Evolutionary conservation across 2,329 filamentous ascomycete genomes (phyloP).

Genomic region (Colletotrichum camelliae): DNA sequence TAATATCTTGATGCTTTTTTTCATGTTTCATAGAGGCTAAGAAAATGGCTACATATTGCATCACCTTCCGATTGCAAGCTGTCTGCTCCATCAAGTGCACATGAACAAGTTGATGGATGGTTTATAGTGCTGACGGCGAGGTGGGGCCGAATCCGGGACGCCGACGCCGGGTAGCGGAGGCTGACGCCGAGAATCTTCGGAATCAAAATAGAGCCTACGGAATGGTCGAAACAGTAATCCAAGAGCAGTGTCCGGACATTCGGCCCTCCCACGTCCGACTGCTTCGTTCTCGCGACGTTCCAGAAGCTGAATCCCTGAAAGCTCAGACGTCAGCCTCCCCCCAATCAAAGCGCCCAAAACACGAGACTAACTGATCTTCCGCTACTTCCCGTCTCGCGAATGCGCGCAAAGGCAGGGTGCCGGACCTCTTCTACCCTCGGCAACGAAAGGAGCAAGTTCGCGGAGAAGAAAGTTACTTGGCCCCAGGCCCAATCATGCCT

Average conservation of each 20-base stretch:
- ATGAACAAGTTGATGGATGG: too few relatives aligned
- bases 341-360: background rate
- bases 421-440: background rate
- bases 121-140: background rate
- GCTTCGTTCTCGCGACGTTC: background rate
- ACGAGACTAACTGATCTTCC: background rate
- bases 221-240: background rate
- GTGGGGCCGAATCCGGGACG: background rate
- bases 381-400: background rate
- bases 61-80: too few relatives aligned
- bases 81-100: too few relatives aligned
- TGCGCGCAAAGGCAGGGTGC: slow-evolving; percentile 2
- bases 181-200: background rate
- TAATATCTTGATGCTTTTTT: too few relatives aligned
- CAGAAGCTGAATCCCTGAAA: background rate
- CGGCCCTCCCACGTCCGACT: background rate
- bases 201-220: background rate
- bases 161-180: background rate
- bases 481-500: background rate
- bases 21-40: too few relatives aligned
- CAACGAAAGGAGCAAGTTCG: background rate
- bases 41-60: too few relatives aligned
- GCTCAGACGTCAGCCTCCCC: background rate
- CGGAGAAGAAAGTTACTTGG: background rate
- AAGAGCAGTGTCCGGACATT: background rate